Evolutionary conservation across 768 basidiomycete species (phyloP).

Genomic region (Cubamyces sp.): DNA sequence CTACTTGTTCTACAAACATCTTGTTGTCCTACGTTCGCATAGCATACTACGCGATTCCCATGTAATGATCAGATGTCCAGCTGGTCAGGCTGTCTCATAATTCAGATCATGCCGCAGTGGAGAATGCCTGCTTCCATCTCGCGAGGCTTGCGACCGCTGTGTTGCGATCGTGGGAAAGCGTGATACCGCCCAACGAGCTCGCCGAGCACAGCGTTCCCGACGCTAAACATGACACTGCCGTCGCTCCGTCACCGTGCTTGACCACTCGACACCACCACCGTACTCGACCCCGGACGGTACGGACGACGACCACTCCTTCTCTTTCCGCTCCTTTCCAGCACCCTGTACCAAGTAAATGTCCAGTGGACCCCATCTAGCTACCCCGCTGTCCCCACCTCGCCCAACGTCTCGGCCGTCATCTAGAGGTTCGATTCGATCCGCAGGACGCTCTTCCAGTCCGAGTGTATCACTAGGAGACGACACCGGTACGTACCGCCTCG

Average conservation of each 20-base stretch:
- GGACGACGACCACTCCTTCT: constrained; percentile 10
- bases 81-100: neutral
- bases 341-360: constrained; percentile 21
- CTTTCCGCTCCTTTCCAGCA: constrained; percentile 6
- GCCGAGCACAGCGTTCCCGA: constrained; percentile 21
- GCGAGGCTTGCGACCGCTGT: constrained; percentile 7
- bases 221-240: constrained; percentile 16
- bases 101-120: neutral
- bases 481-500: constrained; percentile 54
- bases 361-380: constrained; percentile 29
- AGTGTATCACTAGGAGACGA: constrained; percentile 55
- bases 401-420: constrained; percentile 53
- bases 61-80: neutral
- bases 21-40: too few relatives aligned
- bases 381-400: constrained; percentile 40
- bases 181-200: constrained; percentile 16
- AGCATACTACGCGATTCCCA: too few relatives aligned
- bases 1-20: too few relatives aligned
- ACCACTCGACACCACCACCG: neutral
- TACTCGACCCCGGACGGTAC: neutral
- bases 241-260: constrained; percentile 21
- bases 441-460: constrained; percentile 57
- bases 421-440: constrained; percentile 49
- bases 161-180: constrained; percentile 22
- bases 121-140: constrained; percentile 3